These are phyloP conservation scores for Picocystis sp. DNA, from an alignment of 163 green algal species.

Conservation along the genomic window DNA sequence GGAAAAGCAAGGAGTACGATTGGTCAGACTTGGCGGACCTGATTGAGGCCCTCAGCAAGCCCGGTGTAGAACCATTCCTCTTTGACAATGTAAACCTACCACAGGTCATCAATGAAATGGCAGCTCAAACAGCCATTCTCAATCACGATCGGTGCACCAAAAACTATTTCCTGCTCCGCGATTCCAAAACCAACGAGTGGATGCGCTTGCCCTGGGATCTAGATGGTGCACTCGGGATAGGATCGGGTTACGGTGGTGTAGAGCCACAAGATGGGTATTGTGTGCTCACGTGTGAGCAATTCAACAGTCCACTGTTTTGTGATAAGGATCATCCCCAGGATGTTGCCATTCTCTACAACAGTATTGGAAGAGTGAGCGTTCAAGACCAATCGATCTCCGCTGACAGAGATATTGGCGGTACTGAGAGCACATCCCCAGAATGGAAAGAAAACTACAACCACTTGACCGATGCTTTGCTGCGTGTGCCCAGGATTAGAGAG, in stretches of 20 bases:
- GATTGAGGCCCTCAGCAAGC: conserved; percentile 35
- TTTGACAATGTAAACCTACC: conserved; percentile 54
- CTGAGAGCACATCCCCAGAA: no score
- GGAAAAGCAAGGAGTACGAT: conserved; percentile 9
- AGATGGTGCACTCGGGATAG: conserved; percentile 16
- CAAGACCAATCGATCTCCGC: no score
- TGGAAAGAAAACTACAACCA: conserved; percentile 11
- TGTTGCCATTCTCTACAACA: not conserved
- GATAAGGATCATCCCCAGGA: conserved; percentile 33
- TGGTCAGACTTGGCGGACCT: conserved; percentile 32
- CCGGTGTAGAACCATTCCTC: conserved; percentile 22
- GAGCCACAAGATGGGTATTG: conserved; percentile 49
- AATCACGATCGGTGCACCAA: conserved; percentile 17
- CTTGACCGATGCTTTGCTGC: conserved; percentile 12
- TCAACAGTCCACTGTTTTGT: conserved; percentile 57
- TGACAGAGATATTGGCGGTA: no score
- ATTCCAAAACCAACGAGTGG: conserved; percentile 7
- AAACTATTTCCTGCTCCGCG: conserved; percentile 18
- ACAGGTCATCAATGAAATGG: conserved; percentile 40
- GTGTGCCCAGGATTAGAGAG: not conserved
- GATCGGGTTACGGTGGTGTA: conserved; percentile 41
- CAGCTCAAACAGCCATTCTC: conserved; percentile 12
- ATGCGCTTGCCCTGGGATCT: conserved; percentile 14
- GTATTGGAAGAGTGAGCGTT: not conserved
- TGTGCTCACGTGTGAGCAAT: conserved; percentile 64